Base-by-base conservation (phyloP, 208 protist species). In the Tetramitus jugosus region DNA sequence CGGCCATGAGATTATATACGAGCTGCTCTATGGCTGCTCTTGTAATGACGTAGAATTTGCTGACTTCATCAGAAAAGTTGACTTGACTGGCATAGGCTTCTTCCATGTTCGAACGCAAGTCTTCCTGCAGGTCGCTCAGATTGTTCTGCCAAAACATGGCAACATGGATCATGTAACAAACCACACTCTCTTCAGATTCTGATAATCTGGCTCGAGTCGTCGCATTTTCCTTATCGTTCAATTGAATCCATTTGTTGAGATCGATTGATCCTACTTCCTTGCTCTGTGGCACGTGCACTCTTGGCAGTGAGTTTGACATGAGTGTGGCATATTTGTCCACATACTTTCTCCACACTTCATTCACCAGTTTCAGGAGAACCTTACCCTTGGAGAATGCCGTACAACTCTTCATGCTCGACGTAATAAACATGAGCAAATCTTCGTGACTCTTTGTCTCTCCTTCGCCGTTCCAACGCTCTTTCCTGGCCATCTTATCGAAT, bases 341-440 rank as follows among this genome's bases (percentile, higher is more conserved):
- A 53, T 74, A 53, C 42, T 74, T 74, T 52, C 53, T 74, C 0
- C 35, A 74, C 0, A 74, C 42, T n/a, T n/a, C n/a, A n/a, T 74
- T 31, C 17, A 45, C 29, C 26, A 74, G 53, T 13, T 53, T 17
- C 46, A 39, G 53, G 2, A 74, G 29, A 39, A 39, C 53, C 8
- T 35, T 74, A 20, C 37, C 37, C 6, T 33, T 74, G 23, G 23
- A 39, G 10, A 74, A 35, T 26, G n/a, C 42, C 3, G 4, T 53
- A 23, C 67, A 74, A 13, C n/a, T 23, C 4, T 74, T 53, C 42
- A 74, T 53, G 26, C 31, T 42, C 6, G 31, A 20, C 0, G 37
- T 39, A 37, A 74, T 53, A n/a, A 40, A 74, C n/a, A 74, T 74
- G 26, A 74, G 53, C 6, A 74, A 52, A 74, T 74, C 67, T 74